Conservation (phyloP, 345 rosid genomes). For the Cardamine resedifolia region DNA sequence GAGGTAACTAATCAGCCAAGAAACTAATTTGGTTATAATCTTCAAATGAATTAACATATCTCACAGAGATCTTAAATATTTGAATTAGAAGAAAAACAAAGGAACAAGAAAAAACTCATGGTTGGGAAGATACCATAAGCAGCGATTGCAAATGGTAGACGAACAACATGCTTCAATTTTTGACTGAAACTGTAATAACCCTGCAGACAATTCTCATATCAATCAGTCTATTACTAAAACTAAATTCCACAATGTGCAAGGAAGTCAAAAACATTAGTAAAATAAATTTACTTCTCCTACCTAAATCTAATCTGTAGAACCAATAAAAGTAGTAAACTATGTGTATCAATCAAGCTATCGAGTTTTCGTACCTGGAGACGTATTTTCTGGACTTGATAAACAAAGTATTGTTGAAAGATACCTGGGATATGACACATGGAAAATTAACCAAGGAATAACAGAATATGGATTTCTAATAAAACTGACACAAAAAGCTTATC, state of each 20-base stretch:
- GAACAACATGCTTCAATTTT: slow-evolving; percentile 93
- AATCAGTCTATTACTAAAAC: background rate
- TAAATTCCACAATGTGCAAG: background rate
- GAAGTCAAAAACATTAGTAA: background rate
- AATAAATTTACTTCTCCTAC: background rate
- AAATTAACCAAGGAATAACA: too few relatives aligned
- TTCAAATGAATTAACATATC: background rate
- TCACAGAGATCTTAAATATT: too few relatives aligned
- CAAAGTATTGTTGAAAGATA: slow-evolving; percentile 81
- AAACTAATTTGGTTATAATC: background rate
- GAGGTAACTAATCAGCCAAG: too few relatives aligned
- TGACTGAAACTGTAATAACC: slow-evolving; percentile 98
- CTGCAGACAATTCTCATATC: slow-evolving; percentile 40
- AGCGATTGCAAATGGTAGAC: slow-evolving; percentile 81
- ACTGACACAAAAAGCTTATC: background rate
- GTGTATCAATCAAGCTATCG: background rate
- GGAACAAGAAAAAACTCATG: background rate
- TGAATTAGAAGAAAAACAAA: too few relatives aligned
- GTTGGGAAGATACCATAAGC: slow-evolving; percentile 63
- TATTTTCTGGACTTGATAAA: slow-evolving; percentile 89
- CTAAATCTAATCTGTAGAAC: too few relatives aligned
- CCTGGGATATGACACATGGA: slow-evolving; percentile 47
- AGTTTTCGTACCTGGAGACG: slow-evolving; percentile 66
- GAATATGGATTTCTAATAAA: too few relatives aligned
- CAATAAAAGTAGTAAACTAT: too few relatives aligned